Conservation (phyloP, 2,329 filamentous ascomycete genomes). For the Cytospora paraplurivora region DNA sequence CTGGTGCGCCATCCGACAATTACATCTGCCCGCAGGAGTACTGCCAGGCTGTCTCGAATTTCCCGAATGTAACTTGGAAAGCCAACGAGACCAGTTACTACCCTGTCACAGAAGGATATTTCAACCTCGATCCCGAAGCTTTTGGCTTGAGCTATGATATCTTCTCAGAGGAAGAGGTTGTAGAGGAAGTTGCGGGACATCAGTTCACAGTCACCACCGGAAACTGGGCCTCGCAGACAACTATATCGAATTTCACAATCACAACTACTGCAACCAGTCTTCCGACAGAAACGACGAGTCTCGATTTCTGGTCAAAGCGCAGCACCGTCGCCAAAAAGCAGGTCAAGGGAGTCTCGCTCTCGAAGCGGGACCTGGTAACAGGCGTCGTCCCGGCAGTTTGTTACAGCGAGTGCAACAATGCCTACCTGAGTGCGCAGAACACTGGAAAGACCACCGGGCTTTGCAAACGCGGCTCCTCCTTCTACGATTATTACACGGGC, state of each 20-base stretch:
- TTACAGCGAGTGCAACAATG: constrained; percentile 55
- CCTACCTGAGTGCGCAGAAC: constrained; percentile 47
- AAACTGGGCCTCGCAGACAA: constrained; percentile 56
- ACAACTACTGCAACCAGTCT: constrained; percentile 20
- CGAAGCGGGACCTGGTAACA: constrained; percentile 42
- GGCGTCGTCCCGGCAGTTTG: constrained; percentile 51
- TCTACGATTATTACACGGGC: constrained; percentile 37
- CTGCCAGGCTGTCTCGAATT: constrained; percentile 48
- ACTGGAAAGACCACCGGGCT: constrained; percentile 51
- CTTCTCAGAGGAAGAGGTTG: constrained; percentile 50
- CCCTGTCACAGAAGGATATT: constrained; percentile 58
- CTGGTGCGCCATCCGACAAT: constrained; percentile 46
- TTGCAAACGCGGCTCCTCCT: constrained; percentile 48
- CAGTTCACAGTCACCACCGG: constrained; percentile 54
- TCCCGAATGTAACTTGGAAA: constrained; percentile 45
- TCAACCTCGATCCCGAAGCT: constrained; percentile 61
- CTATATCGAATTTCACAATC: constrained; percentile 45
- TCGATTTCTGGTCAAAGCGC: constrained; percentile 27
- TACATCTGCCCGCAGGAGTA: constrained; percentile 50
- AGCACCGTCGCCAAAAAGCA: constrained; percentile 20
- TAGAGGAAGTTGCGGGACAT: constrained; percentile 41
- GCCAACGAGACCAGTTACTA: constrained; percentile 52
- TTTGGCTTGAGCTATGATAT: constrained; percentile 67
- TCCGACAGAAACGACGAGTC: constrained; percentile 25
- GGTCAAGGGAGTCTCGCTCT: constrained; percentile 30